Evolutionary conservation across 495 filamentous ascomycete species (phyloP).

Genomic region (Xanthoparmelia taractica): DNA sequence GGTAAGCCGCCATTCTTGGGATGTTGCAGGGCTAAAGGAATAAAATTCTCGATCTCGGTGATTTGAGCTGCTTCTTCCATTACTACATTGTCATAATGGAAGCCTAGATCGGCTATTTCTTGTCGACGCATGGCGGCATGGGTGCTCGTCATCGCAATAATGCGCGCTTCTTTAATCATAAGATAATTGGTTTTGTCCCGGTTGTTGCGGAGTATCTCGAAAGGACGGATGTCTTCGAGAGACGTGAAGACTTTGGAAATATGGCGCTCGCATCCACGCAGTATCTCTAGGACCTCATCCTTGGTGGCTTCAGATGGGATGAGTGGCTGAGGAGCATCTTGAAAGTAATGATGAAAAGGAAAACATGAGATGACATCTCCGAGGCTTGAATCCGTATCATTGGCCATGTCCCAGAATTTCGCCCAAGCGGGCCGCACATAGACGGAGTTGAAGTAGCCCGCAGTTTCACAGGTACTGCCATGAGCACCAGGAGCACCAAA

Average conservation of each 20-base stretch:
- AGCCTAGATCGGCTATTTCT: slow-evolving; percentile 84
- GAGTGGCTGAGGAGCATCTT: slow-evolving; percentile 77
- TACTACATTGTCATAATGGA: slow-evolving; percentile 94
- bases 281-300: slow-evolving; percentile 67
- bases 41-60: slow-evolving; percentile 95
- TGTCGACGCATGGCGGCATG: slow-evolving; percentile 95
- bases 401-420: slow-evolving; percentile 62
- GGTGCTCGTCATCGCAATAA: slow-evolving; percentile 97
- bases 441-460: slow-evolving; percentile 89
- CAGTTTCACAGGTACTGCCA: slow-evolving; percentile 91
- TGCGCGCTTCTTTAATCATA: slow-evolving; percentile 85
- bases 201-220: slow-evolving; percentile 82
- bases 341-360: slow-evolving; percentile 85
- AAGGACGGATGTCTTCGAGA: slow-evolving; percentile 86
- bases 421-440: slow-evolving; percentile 85
- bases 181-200: slow-evolving; percentile 94
- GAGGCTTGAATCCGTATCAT: slow-evolving; percentile 40
- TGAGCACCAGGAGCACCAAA: slow-evolving; percentile 85
- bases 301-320: slow-evolving; percentile 57
- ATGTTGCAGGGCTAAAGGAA: slow-evolving; percentile 83
- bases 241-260: slow-evolving; percentile 88
- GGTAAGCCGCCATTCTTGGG: slow-evolving; percentile 63
- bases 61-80: slow-evolving; percentile 99
- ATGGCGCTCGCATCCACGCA: slow-evolving; percentile 81
- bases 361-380: slow-evolving; percentile 65